Conservation (phyloP, 2,329 filamentous ascomycete genomes). For the Rutstroemia sp. region DNA sequence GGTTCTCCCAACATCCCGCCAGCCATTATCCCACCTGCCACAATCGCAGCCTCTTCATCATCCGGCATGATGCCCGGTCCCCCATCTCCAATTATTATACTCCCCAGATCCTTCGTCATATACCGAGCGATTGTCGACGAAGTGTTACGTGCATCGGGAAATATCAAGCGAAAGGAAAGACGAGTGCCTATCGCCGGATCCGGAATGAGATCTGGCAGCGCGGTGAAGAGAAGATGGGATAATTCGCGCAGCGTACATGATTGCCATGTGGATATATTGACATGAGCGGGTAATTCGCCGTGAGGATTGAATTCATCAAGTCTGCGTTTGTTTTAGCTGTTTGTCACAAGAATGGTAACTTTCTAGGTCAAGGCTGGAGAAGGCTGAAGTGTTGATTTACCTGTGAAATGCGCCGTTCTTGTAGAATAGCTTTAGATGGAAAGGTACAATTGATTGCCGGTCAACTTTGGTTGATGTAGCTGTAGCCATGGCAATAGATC, state of each 20-base stretch:
- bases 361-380: background rate
- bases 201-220: conserved; percentile 63
- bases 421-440: conserved; percentile 82
- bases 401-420: conserved; percentile 65
- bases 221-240: conserved; percentile 64
- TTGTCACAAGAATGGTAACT: background rate
- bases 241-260: conserved; percentile 77
- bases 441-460: conserved; percentile 67
- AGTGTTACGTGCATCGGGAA: conserved; percentile 50
- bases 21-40: conserved; percentile 26
- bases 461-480: conserved; percentile 41
- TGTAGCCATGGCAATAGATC: conserved; percentile 25
- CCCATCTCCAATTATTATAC: conserved; percentile 64
- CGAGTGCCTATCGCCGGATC: conserved; percentile 71
- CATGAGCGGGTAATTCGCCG: conserved; percentile 52
- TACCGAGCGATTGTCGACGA: conserved; percentile 48
- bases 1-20: conserved; percentile 48
- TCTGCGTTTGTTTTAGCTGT: conserved; percentile 33
- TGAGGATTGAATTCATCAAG: conserved; percentile 59
- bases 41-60: conserved; percentile 31
- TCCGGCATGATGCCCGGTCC: conserved; percentile 36
- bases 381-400: conserved; percentile 34
- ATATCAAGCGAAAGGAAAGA: conserved; percentile 81
- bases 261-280: conserved; percentile 82
- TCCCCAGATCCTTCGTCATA: conserved; percentile 74